Conservation (phyloP, 73 alveolate species). For the Paramecium bursaria region DNA sequence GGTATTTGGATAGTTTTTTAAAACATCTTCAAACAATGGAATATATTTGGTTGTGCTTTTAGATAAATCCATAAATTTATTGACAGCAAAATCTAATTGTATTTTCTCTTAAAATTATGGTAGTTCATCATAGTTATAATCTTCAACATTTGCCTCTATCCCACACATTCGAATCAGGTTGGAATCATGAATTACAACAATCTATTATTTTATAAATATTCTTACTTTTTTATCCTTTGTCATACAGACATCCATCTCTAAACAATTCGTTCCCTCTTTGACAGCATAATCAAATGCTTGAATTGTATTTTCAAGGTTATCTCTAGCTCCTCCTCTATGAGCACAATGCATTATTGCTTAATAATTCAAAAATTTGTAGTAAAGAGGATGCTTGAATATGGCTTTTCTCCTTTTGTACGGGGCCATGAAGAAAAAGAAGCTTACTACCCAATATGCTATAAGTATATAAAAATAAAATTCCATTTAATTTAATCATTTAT, state of each 20-base stretch:
- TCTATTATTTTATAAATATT: not conserved
- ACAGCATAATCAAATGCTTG: constrained; percentile 58
- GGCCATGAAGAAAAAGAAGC: not conserved
- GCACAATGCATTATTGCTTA: constrained; percentile 24
- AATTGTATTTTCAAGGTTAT: constrained; percentile 66
- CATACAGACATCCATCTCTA: constrained; percentile 69
- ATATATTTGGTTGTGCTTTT: constrained; percentile 42
- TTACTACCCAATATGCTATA: constrained; percentile 26
- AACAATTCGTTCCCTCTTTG: constrained; percentile 54
- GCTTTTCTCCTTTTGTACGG: not conserved
- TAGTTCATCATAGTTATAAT: constrained; percentile 52
- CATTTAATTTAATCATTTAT: not conserved
- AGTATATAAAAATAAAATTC: not conserved
- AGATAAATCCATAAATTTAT: constrained; percentile 38
- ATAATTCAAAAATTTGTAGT: not conserved
- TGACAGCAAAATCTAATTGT: constrained; percentile 63
- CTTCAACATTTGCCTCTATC: constrained; percentile 28
- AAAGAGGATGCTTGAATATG: not conserved
- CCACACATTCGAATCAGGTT: constrained; percentile 62
- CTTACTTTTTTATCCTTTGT: constrained; percentile 63
- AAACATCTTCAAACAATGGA: constrained; percentile 60
- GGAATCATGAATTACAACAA: constrained; percentile 62
- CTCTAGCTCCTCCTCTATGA: constrained; percentile 68
- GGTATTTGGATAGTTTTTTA: constrained; percentile 37
- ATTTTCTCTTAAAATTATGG: constrained; percentile 56